A percentile compares a stretch with the other conserved stretches of the same genome.
These are phyloP conservation scores for Striga asiatica DNA, from an alignment of 257 asterid species.

Conservation along the genomic window DNA sequence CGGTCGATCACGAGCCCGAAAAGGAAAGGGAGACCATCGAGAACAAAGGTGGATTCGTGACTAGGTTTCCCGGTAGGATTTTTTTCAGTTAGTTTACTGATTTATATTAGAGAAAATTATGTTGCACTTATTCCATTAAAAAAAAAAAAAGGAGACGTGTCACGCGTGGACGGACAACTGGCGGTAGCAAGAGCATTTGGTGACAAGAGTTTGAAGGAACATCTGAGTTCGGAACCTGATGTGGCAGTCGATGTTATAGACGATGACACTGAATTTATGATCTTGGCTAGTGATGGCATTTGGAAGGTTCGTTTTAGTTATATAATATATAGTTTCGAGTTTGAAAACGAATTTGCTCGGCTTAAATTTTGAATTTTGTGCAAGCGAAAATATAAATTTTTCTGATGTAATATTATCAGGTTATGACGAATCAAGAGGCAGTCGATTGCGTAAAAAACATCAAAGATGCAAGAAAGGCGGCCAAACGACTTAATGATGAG, in stretches of 20 bases:
- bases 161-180: constrained; percentile 86
- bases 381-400: too few species aligned
- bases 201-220: constrained; percentile 78
- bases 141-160: constrained; percentile 56
- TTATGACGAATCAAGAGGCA: constrained; percentile 87
- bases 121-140: background rate
- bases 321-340: background rate
- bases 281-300: constrained; percentile 91
- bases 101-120: too few species aligned
- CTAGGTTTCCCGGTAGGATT: constrained; percentile 84
- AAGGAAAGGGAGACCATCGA: constrained; percentile 61
- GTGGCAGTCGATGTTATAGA: constrained; percentile 47
- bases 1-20: constrained; percentile 81
- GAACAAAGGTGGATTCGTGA: constrained; percentile 75
- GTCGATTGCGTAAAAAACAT: constrained; percentile 56
- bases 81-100: too few species aligned
- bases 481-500: constrained; percentile 54
- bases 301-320: constrained; percentile 56
- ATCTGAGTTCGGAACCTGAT: constrained; percentile 85
- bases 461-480: constrained; percentile 62
- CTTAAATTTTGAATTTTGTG: too few species aligned
- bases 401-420: constrained; percentile 28
- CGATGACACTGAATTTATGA: constrained; percentile 54
- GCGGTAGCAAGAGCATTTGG: constrained; percentile 99
- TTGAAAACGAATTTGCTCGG: background rate